phyloP scores from a whole-genome alignment of 768 basidiomycete species.

The Cyclocybe cylindracea region DNA sequence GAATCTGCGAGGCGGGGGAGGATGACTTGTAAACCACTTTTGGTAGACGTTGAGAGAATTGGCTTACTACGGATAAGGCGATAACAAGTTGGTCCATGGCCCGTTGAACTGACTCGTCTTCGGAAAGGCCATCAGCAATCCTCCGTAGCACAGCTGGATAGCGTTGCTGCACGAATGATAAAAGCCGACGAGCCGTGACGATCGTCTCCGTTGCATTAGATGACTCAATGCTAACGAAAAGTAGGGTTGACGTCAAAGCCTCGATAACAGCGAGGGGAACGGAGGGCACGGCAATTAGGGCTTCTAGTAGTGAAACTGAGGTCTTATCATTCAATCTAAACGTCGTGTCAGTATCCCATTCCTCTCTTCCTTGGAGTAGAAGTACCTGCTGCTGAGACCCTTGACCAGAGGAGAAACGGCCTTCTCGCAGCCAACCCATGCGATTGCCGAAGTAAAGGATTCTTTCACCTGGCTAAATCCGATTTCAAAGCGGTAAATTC shows the following conservation, averaged over 20 bases:
- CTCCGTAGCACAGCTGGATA: slow-evolving; percentile 51
- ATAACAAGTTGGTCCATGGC: slow-evolving; percentile 55
- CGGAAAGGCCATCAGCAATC: slow-evolving; percentile 37
- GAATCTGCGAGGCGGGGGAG: slow-evolving; percentile 8
- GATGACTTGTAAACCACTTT: background rate
- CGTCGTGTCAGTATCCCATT: background rate
- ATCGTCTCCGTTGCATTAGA: slow-evolving; percentile 19
- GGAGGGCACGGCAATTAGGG: slow-evolving; percentile 33
- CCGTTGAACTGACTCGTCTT: slow-evolving; percentile 37
- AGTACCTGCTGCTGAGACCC: slow-evolving; percentile 37
- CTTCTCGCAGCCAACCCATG: slow-evolving; percentile 56
- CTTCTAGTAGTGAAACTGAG: slow-evolving; percentile 34
- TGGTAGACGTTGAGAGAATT: background rate
- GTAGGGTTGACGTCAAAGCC: slow-evolving; percentile 27
- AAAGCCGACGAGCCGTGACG: slow-evolving; percentile 37
- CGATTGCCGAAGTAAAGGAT: slow-evolving; percentile 43
- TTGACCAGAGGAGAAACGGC: slow-evolving; percentile 55
- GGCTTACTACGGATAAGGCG: slow-evolving; percentile 57
- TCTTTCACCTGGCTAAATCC: slow-evolving; percentile 44
- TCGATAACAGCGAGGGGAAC: slow-evolving; percentile 34
- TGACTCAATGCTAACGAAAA: slow-evolving; percentile 24
- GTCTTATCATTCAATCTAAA: slow-evolving; percentile 34
- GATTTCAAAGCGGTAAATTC: background rate
- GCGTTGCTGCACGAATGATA: slow-evolving; percentile 67
- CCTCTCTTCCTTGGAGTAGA: background rate